Percentiles rank a stretch among this genome's conserved stretches.
phyloP scores from a whole-genome alignment of 2,329 filamentous ascomycete species.

The Lachnellula cervina region DNA sequence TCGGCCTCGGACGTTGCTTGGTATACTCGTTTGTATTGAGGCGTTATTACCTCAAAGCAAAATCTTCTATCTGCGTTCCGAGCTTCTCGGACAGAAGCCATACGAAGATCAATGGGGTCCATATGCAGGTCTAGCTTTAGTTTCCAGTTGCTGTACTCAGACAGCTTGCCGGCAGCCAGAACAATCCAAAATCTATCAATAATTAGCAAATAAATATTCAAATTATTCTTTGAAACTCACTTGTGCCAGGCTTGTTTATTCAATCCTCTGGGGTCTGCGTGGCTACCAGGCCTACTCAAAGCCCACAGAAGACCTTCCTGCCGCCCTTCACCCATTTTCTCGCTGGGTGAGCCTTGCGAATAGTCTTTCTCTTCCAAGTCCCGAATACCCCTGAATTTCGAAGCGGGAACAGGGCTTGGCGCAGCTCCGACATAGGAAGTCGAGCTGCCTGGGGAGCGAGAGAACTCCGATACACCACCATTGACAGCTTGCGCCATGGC shows the following conservation, averaged over 20 bases:
- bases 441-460: conserved; percentile 54
- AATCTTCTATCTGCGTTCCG: conserved; percentile 91
- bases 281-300: conserved; percentile 83
- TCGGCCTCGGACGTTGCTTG: conserved; percentile 97
- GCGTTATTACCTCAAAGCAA: conserved; percentile 97
- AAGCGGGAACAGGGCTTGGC: conserved; percentile 47
- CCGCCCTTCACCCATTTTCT: conserved; percentile 62
- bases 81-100: conserved; percentile 94
- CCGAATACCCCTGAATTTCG: conserved; percentile 83
- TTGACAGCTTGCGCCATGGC: conserved; percentile 31
- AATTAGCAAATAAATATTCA: conserved; percentile 25
- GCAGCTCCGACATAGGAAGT: conserved; percentile 36
- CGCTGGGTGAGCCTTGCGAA: conserved; percentile 45
- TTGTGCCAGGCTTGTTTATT: conserved; percentile 99
- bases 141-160: conserved; percentile 99
- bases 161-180: conserved; percentile 90
- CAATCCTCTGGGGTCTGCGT: conserved; percentile 89
- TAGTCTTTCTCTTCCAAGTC: conserved; percentile 82
- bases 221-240: conserved; percentile 47
- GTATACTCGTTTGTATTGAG: conserved; percentile 91
- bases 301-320: conserved; percentile 97
- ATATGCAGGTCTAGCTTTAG: conserved; percentile 94
- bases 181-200: conserved; percentile 88
- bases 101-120: conserved; percentile 93
- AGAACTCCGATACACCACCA: conserved; percentile 28